Conservation (phyloP, 78 protist genomes). For the Dictyostelium firmibasis region DNA sequence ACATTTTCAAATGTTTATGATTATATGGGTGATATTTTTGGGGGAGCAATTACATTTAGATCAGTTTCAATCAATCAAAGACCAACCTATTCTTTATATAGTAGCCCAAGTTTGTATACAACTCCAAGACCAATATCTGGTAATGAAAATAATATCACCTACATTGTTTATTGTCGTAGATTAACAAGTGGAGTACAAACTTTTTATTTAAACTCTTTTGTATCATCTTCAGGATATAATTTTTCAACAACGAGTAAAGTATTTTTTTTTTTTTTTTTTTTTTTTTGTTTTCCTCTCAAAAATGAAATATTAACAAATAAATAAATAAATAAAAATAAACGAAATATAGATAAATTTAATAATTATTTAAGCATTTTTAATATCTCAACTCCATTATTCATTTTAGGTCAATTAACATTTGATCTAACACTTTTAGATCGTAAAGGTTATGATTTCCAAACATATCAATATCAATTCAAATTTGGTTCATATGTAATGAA, state of each 20-base stretch:
- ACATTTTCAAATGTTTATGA: too few relatives aligned
- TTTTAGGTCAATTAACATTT: too few relatives aligned
- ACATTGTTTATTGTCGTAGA: background rate
- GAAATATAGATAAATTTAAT: too few relatives aligned
- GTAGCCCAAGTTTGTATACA: too few relatives aligned
- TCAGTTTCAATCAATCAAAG: background rate
- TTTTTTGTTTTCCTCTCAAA: too few relatives aligned
- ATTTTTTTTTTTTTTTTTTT: too few relatives aligned
- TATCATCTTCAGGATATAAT: background rate
- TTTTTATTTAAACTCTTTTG: background rate
- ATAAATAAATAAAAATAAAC: too few relatives aligned
- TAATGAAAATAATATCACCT: background rate
- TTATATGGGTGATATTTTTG: background rate
- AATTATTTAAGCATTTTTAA: background rate
- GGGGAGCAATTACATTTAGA: background rate
- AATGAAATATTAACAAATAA: too few relatives aligned
- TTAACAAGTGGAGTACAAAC: background rate
- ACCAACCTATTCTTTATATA: background rate
- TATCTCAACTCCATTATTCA: too few relatives aligned
- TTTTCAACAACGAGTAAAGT: background rate
- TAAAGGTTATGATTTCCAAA: too few relatives aligned
- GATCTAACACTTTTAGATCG: background rate
- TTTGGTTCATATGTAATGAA: background rate
- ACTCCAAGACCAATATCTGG: background rate
- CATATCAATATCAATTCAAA: background rate